phyloP scores from a whole-genome alignment of 441 rosid genomes.

The Aquilaria agallochum region DNA sequence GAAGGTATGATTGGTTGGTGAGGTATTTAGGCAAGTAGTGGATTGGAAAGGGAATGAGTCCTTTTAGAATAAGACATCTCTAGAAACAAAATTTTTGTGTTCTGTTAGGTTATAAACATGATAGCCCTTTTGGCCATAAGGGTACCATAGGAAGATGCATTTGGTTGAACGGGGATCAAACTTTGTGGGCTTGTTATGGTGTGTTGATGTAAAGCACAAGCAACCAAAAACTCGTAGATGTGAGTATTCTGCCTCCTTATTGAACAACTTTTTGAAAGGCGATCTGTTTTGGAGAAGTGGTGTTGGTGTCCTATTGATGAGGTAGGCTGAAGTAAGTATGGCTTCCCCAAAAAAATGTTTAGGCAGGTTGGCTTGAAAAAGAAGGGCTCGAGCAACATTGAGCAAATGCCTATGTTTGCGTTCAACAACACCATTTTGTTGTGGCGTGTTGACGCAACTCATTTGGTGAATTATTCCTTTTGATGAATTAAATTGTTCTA shows the following conservation, averaged over 20 bases:
- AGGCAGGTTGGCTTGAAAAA: neutral
- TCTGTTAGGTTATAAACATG: neutral
- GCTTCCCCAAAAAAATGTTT: neutral
- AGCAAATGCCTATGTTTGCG: neutral
- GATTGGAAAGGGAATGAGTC: neutral
- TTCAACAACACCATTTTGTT: neutral
- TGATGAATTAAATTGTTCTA: fast-evolving
- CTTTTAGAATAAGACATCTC: neutral
- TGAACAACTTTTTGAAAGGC: neutral
- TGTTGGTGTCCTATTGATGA: neutral
- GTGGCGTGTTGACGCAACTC: neutral
- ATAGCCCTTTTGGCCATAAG: neutral
- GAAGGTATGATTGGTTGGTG: too few species aligned
- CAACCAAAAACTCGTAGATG: neutral
- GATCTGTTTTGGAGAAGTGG: neutral
- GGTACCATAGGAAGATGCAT: neutral
- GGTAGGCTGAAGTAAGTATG: neutral
- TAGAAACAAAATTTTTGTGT: neutral
- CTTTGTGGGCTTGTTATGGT: neutral
- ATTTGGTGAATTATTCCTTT: neutral
- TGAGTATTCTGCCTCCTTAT: neutral
- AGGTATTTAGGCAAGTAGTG: too few species aligned
- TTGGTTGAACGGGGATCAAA: neutral
- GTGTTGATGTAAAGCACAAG: neutral
- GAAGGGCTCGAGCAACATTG: neutral